Evolutionary conservation across 2,329 filamentous ascomycete genomes (phyloP), one percentile per base, ranked within the genome.

Genomic region (Diaporthe destruens): DNA sequence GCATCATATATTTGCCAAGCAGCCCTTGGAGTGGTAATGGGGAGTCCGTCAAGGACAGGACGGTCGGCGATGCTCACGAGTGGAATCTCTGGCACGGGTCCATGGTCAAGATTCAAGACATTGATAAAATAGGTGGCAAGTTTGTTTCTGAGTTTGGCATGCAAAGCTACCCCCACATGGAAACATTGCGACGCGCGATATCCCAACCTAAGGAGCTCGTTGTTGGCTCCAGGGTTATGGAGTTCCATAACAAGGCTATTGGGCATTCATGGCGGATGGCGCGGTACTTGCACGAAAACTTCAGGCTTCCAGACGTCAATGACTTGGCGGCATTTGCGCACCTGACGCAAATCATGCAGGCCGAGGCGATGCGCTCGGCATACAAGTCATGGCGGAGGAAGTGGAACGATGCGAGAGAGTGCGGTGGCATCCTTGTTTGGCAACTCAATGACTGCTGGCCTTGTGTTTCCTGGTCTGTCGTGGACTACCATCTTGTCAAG

Each of bases 1-100:
- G 88, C 71, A 91, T 92, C 1, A 92, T 91, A 79, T 95, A 96
- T 79, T 94, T 96, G 78, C 93, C 92, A 39, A 95, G 95, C 56
- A 95, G 93, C 51, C 96, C 95, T 53, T 97, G 93, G 88, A 66
- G 61, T 14, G 93, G 94, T 54, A 87, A 86, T 67, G 95, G 94
- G 4, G 89, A 92, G 75, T 85, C 88, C 74, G 94, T 93, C 0
- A 89, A 87, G 0, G 94, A 98, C 81, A 88, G 92, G 1, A 97
- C 93, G 0, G 89, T 95, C 5, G 95, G 96, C 67, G 95, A 98
- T 80, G 91, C 98, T 78, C 96, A 98, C 80, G 95, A 98, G 81
- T 98, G 95, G 95, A 98, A 98, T 79, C 92, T 98, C n/a, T 98
- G 95, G 96, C 96, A 98, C 79, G 95, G 95, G 25, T 92, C 90